Evolutionary conservation across 2,329 filamentous ascomycete genomes (phyloP).

Genomic region (Talaromyces atroroseus): DNA sequence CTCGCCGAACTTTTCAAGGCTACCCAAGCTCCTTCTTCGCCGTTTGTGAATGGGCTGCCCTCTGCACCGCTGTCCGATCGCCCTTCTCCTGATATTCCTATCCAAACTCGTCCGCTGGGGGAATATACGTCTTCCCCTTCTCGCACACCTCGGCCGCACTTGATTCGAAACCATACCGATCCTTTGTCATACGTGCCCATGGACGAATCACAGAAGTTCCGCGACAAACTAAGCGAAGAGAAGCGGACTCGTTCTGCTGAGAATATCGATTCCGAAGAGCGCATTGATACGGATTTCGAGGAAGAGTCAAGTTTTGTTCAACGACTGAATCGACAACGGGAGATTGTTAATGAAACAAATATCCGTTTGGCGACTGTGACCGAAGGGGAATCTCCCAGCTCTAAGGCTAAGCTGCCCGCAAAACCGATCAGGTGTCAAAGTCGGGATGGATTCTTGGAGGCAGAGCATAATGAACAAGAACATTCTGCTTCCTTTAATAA

Average conservation of each 20-base stretch:
- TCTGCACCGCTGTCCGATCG: slow-evolving; percentile 41
- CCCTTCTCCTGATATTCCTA: slow-evolving; percentile 45
- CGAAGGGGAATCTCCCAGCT: not conserved
- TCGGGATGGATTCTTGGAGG: slow-evolving; percentile 4
- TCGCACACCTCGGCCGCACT: slow-evolving; percentile 26
- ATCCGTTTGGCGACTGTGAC: slow-evolving; percentile 24
- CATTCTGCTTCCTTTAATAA: slow-evolving; percentile 18
- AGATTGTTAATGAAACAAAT: slow-evolving; percentile 29
- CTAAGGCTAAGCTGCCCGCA: not conserved
- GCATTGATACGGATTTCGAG: slow-evolving; percentile 40
- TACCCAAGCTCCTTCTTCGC: slow-evolving; percentile 45
- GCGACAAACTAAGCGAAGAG: slow-evolving; percentile 30
- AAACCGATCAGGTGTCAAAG: slow-evolving; percentile 1
- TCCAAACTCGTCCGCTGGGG: slow-evolving; percentile 33
- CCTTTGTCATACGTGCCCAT: slow-evolving; percentile 42
- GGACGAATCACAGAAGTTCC: slow-evolving; percentile 41
- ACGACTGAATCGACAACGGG: slow-evolving; percentile 28
- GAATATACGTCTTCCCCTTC: slow-evolving; percentile 35
- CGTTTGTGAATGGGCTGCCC: slow-evolving; percentile 31
- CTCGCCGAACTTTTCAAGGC: slow-evolving; percentile 47
- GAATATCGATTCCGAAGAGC: slow-evolving; percentile 28
- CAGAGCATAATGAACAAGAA: slow-evolving; percentile 18
- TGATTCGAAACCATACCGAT: slow-evolving; percentile 35
- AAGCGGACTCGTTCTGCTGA: slow-evolving; percentile 31
- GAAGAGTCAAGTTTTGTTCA: slow-evolving; percentile 38